phyloP scores from a whole-genome alignment of 208 protist species.

The Wallacemonas sp. region DNA sequence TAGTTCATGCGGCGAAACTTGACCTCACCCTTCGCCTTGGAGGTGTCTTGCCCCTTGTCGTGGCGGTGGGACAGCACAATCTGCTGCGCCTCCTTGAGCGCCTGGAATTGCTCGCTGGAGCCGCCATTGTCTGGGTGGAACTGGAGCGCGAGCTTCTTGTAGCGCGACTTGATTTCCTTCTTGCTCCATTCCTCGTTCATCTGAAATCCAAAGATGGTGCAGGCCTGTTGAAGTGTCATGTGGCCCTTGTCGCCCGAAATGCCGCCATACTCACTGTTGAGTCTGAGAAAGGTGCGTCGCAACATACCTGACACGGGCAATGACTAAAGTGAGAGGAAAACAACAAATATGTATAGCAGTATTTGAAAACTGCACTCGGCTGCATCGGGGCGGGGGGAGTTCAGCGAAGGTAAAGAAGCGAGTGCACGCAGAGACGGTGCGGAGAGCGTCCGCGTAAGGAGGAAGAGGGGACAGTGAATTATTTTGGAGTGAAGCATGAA shows the following conservation, averaged over 20 bases:
- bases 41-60: constrained; percentile 52
- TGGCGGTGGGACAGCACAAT: constrained; percentile 79
- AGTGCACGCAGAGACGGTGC: too few relatives aligned
- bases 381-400: too few relatives aligned
- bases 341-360: too few relatives aligned
- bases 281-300: constrained; percentile 32
- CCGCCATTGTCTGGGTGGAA: constrained; percentile 88
- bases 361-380: too few relatives aligned
- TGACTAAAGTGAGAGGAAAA: constrained; percentile 8
- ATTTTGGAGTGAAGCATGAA: too few relatives aligned
- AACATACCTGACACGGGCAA: constrained; percentile 13
- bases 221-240: constrained; percentile 87
- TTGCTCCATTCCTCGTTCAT: constrained; percentile 71
- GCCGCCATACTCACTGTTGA: constrained; percentile 43
- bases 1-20: constrained; percentile 84
- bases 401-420: too few relatives aligned
- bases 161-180: constrained; percentile 80
- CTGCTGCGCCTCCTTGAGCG: constrained; percentile 85
- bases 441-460: too few relatives aligned
- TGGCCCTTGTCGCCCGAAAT: constrained; percentile 80
- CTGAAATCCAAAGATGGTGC: constrained; percentile 88
- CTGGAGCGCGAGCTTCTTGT: constrained; percentile 70
- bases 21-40: constrained; percentile 38
- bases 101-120: constrained; percentile 77
- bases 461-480: too few relatives aligned